These are phyloP conservation scores for Davidsoniella eucalypti DNA, from an alignment of 2,329 filamentous ascomycete species.

Conservation along the genomic window DNA sequence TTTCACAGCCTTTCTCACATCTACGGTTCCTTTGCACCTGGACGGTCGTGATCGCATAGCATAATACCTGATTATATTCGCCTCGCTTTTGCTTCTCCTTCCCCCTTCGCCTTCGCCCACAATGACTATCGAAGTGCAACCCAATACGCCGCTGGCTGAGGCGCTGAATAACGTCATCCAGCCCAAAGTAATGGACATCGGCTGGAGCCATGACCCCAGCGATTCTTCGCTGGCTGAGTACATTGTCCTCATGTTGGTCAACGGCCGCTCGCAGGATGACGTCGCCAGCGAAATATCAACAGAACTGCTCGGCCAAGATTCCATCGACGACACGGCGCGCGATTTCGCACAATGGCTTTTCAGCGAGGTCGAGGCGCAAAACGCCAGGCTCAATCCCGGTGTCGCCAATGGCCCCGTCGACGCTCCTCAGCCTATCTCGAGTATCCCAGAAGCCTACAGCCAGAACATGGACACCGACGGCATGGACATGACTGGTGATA, in stretches of 20 bases:
- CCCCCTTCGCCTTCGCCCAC: conserved; percentile 17
- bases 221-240: conserved; percentile 85
- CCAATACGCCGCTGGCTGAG: conserved; percentile 69
- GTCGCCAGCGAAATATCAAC: conserved; percentile 76
- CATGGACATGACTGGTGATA: conserved; percentile 11
- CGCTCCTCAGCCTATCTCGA: neutral
- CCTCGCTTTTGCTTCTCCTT: neutral
- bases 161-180: conserved; percentile 71
- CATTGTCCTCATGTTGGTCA: conserved; percentile 91
- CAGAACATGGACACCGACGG: conserved; percentile 3
- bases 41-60: neutral
- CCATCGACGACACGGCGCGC: conserved; percentile 66
- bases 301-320: conserved; percentile 66
- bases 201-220: conserved; percentile 66
- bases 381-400: conserved; percentile 41
- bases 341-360: conserved; percentile 93
- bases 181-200: conserved; percentile 80
- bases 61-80: neutral
- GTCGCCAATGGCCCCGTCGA: neutral
- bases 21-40: no score
- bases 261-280: conserved; percentile 82
- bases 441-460: conserved; percentile 2
- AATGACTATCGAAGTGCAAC: conserved; percentile 65
- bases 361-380: conserved; percentile 57
- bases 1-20: no score